A percentile compares a stretch with the other conserved stretches of the same genome.
phyloP scores from a whole-genome alignment of 2,329 filamentous ascomycete species.

The Venturia pyrina region DNA sequence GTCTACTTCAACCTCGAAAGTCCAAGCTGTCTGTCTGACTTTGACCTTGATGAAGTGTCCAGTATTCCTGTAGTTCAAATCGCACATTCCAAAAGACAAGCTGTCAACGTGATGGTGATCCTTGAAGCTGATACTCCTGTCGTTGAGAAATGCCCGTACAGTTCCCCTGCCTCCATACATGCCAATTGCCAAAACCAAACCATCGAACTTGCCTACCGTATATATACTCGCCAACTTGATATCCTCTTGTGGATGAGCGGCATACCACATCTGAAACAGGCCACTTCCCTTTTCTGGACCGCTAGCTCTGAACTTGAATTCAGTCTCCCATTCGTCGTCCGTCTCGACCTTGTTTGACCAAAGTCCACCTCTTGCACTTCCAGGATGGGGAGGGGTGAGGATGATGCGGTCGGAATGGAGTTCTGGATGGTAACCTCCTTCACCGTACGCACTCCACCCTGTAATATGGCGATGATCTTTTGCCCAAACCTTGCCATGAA shows the following conservation, averaged over 20 bases:
- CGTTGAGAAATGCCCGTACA: slow-evolving; percentile 87
- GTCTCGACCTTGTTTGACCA: slow-evolving; percentile 62
- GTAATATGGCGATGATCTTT: slow-evolving; percentile 46
- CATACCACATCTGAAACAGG: slow-evolving; percentile 91
- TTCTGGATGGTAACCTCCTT: slow-evolving; percentile 46
- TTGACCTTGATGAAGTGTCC: slow-evolving; percentile 74
- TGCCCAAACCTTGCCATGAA: slow-evolving; percentile 57
- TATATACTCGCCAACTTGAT: slow-evolving; percentile 67
- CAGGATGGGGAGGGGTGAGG: slow-evolving; percentile 78
- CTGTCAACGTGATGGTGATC: slow-evolving; percentile 67
- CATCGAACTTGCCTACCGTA: slow-evolving; percentile 75
- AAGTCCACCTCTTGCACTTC: slow-evolving; percentile 71
- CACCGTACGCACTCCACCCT: slow-evolving; percentile 45
- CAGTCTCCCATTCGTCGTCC: slow-evolving; percentile 65
- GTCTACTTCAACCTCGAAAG: slow-evolving; percentile 73
- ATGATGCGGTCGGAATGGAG: slow-evolving; percentile 82
- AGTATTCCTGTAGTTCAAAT: slow-evolving; percentile 82
- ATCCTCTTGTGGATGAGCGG: slow-evolving; percentile 50
- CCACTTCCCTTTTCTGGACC: slow-evolving; percentile 79
- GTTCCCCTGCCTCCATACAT: slow-evolving; percentile 74
- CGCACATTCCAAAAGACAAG: slow-evolving; percentile 87
- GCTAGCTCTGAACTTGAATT: slow-evolving; percentile 78
- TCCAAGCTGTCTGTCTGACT: slow-evolving; percentile 54
- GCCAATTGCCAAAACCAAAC: slow-evolving; percentile 80
- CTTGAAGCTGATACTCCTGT: slow-evolving; percentile 72